phyloP scores from a whole-genome alignment of 2,329 filamentous ascomycete genomes.

The Chrysoporthe puriensis region DNA sequence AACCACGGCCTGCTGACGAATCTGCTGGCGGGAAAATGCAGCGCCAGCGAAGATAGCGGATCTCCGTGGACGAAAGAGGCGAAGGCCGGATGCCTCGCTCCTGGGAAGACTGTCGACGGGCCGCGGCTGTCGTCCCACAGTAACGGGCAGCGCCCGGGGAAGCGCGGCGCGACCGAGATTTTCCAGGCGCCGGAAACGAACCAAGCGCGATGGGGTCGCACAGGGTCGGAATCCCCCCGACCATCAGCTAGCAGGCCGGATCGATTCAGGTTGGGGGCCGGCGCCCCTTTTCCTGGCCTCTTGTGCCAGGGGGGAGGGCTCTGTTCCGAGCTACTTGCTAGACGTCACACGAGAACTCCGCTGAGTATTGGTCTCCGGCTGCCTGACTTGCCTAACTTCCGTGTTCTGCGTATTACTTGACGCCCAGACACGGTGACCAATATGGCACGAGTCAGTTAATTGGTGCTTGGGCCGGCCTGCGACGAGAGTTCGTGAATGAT shows the following conservation, averaged over 20 bases:
- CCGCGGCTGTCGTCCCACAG: conserved; percentile 16
- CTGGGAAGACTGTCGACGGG: conserved; percentile 17
- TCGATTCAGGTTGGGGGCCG: conserved; percentile 20
- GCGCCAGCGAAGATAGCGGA: conserved; percentile 23
- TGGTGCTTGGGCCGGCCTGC: not conserved
- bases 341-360: not conserved
- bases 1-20: conserved; percentile 10
- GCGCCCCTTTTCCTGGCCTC: conserved; percentile 1
- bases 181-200: conserved; percentile 23
- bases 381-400: not conserved
- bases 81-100: conserved; percentile 14
- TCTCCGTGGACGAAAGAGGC: conserved; percentile 24
- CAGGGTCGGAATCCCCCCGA: conserved; percentile 19
- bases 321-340: not conserved
- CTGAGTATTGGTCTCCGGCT: not conserved
- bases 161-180: conserved; percentile 27
- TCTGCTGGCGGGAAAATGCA: conserved; percentile 19
- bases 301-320: not conserved
- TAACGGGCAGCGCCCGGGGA: conserved; percentile 17
- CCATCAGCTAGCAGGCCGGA: conserved; percentile 11
- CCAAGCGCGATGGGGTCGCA: conserved; percentile 20
- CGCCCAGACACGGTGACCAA: not conserved
- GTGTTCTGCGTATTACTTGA: not conserved
- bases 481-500: not conserved
- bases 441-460: not conserved